Conservation (phyloP, 2,329 filamentous ascomycete species). For the Penicillium sp. region DNA sequence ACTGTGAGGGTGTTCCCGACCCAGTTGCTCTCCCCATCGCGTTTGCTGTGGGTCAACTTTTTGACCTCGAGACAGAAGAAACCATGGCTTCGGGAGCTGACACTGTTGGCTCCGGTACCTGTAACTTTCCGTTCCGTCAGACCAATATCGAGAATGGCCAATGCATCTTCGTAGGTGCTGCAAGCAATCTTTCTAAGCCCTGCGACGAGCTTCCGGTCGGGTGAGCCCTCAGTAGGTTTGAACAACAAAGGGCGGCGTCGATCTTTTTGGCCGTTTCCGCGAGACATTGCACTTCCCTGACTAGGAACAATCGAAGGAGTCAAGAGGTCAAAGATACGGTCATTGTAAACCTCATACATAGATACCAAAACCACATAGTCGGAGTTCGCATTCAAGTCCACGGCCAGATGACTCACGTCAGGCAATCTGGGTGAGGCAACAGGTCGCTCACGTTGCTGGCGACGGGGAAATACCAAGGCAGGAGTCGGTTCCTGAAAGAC, state of each 20-base stretch:
- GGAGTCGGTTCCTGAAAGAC: constrained; percentile 54
- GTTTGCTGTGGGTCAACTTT: constrained; percentile 58
- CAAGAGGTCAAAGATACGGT: constrained; percentile 91
- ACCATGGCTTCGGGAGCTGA: constrained; percentile 85
- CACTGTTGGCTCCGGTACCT: constrained; percentile 88
- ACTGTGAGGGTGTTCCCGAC: constrained; percentile 74
- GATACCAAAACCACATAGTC: constrained; percentile 88
- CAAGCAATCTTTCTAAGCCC: constrained; percentile 89
- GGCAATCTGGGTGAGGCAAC: constrained; percentile 69
- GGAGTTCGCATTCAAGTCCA: constrained; percentile 62
- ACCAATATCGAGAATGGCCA: constrained; percentile 85
- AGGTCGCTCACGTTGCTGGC: constrained; percentile 61
- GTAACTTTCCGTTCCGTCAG: constrained; percentile 81
- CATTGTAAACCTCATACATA: constrained; percentile 99
- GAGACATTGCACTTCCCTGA: constrained; percentile 36
- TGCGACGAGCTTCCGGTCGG: constrained; percentile 90
- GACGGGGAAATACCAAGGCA: constrained; percentile 54
- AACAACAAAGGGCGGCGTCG: constrained; percentile 80
- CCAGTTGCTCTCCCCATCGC: constrained; percentile 60
- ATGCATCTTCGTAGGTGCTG: constrained; percentile 71
- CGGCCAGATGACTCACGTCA: constrained; percentile 64
- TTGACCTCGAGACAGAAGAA: constrained; percentile 96
- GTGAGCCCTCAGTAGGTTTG: constrained; percentile 82
- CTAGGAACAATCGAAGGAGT: constrained; percentile 50
- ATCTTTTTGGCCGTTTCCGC: constrained; percentile 57